phyloP scores from a whole-genome alignment of 2,329 filamentous ascomycete species.

The Aphanocladium album region DNA sequence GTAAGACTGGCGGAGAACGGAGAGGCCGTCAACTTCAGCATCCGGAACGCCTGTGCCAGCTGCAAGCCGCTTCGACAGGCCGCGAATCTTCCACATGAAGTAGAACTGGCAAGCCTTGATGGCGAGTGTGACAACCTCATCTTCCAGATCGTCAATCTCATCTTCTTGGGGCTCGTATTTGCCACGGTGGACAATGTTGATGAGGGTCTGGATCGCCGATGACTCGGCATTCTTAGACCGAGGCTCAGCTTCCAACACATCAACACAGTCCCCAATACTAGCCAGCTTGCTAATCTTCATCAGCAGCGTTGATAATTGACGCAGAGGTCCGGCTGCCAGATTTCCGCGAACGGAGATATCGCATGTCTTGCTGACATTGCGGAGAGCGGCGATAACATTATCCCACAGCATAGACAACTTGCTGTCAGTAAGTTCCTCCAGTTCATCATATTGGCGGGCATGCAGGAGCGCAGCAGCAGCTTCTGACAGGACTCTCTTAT shows the following conservation, averaged over 20 bases:
- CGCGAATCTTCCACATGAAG: constrained; percentile 86
- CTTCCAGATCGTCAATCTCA: constrained; percentile 70
- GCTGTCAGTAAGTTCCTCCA: constrained; percentile 76
- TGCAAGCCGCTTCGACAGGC: constrained; percentile 50
- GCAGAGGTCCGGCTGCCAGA: constrained; percentile 59
- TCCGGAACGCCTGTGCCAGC: constrained; percentile 52
- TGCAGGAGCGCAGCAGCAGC: constrained; percentile 78
- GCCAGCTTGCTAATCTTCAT: constrained; percentile 77
- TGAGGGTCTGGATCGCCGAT: constrained; percentile 62
- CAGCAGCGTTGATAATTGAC: constrained; percentile 67
- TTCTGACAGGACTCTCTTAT: constrained; percentile 78
- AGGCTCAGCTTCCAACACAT: constrained; percentile 63
- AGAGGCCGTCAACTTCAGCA: constrained; percentile 56
- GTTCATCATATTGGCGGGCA: constrained; percentile 79
- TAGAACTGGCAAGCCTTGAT: constrained; percentile 79
- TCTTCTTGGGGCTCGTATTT: constrained; percentile 63
- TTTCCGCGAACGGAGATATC: constrained; percentile 68
- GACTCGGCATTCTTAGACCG: constrained; percentile 42
- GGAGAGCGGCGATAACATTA: constrained; percentile 68
- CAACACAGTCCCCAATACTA: constrained; percentile 71
- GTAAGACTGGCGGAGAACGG: constrained; percentile 51
- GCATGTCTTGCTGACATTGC: constrained; percentile 63
- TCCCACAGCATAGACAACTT: constrained; percentile 85
- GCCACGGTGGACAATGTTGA: constrained; percentile 69
- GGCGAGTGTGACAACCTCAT: constrained; percentile 69